Conservation (phyloP, 495 filamentous ascomycete genomes). For the Penicillium desertorum region DNA sequence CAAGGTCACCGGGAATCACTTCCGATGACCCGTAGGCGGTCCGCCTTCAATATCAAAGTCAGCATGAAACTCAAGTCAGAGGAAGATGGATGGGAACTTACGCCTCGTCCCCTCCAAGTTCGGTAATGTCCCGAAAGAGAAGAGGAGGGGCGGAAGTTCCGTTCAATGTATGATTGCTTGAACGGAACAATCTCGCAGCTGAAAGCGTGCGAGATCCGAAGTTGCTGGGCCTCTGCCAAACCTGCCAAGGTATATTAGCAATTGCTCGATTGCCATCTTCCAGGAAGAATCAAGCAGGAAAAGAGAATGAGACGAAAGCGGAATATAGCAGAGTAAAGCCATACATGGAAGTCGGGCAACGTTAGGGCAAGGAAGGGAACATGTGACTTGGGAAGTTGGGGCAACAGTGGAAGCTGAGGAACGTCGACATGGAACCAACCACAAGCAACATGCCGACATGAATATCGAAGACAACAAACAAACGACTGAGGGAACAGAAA, state of each 20-base stretch:
- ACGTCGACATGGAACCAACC: not conserved
- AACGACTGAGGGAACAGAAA: not conserved
- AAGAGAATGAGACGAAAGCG: not conserved
- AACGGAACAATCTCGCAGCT: conserved; percentile 76
- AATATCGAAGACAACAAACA: not conserved
- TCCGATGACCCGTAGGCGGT: conserved; percentile 68
- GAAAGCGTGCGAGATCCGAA: conserved; percentile 61
- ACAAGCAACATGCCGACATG: not conserved
- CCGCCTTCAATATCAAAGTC: conserved; percentile 47
- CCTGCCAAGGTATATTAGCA: conserved; percentile 20
- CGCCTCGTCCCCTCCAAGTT: conserved; percentile 57
- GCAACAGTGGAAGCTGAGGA: not conserved
- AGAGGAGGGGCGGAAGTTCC: conserved; percentile 64
- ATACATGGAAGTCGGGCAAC: not conserved
- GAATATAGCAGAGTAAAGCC: not conserved
- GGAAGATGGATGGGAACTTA: conserved; percentile 43
- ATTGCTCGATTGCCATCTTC: not conserved
- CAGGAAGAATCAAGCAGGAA: not conserved
- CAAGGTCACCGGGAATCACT: conserved; percentile 57
- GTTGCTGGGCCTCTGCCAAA: conserved; percentile 12
- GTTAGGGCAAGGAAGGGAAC: conserved; percentile 5
- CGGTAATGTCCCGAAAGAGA: conserved; percentile 69
- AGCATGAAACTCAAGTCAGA: conserved; percentile 8
- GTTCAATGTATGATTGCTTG: conserved; percentile 79
- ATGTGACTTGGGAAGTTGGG: not conserved